phyloP scores from a whole-genome alignment of 495 filamentous ascomycete species.

The Cryomyces minteri region DNA sequence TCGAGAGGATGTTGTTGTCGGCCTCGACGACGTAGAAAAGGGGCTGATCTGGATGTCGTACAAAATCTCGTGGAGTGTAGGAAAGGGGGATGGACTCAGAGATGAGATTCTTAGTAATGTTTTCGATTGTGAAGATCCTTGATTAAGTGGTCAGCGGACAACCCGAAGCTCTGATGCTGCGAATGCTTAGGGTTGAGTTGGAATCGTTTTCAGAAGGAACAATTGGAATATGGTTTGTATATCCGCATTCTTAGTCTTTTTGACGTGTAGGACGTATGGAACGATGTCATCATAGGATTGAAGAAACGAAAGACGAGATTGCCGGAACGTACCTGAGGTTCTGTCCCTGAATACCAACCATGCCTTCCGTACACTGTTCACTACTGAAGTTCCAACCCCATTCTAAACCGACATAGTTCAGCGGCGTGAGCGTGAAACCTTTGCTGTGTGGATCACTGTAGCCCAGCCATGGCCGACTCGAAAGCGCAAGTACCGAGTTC shows the following conservation, averaged over 20 bases:
- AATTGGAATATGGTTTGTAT: constrained; percentile 52
- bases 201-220: constrained; percentile 45
- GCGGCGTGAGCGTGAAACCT: constrained; percentile 75
- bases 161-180: not conserved
- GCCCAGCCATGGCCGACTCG: constrained; percentile 80
- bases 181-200: not conserved
- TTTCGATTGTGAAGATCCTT: constrained; percentile 84
- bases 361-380: constrained; percentile 79
- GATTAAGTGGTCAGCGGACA: constrained; percentile 10
- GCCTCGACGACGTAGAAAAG: constrained; percentile 88
- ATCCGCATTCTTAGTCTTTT: too few species aligned
- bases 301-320: not conserved
- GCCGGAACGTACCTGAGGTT: constrained; percentile 56
- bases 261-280: too few species aligned
- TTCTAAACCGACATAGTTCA: constrained; percentile 74
- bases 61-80: constrained; percentile 75
- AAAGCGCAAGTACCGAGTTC: constrained; percentile 76
- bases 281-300: too few species aligned
- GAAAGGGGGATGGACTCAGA: constrained; percentile 78
- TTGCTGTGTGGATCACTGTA: constrained; percentile 73
- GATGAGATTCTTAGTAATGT: constrained; percentile 66
- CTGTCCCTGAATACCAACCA: constrained; percentile 87
- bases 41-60: constrained; percentile 72
- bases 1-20: constrained; percentile 73
- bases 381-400: constrained; percentile 94